phyloP scores from a whole-genome alignment of 495 filamentous ascomycete species.

The Xylaria cubensis region DNA sequence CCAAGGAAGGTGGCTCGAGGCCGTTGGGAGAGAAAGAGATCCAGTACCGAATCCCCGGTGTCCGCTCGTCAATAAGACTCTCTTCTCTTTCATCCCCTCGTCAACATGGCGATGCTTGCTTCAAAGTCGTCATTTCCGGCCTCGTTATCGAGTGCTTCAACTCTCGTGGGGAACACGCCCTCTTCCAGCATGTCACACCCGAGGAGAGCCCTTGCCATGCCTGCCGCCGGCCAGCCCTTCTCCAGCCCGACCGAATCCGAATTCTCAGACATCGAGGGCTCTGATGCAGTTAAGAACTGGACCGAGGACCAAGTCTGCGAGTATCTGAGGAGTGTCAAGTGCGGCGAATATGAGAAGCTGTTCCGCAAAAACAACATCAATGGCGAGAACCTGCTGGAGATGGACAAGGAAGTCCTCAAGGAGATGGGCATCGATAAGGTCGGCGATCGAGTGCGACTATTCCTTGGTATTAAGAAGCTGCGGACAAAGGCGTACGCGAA shows the following conservation, averaged over 20 bases:
- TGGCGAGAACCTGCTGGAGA: conserved; percentile 93
- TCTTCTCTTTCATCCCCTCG: conserved; percentile 19
- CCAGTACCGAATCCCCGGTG: conserved; percentile 33
- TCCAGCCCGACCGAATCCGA: conserved; percentile 92
- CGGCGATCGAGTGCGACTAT: conserved; percentile 94
- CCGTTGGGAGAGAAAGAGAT: conserved; percentile 5
- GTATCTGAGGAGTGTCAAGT: conserved; percentile 89
- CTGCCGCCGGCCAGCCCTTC: conserved; percentile 69
- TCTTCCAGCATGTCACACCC: conserved; percentile 59
- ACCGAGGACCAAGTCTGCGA: conserved; percentile 89
- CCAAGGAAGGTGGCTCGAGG: conserved; percentile 20
- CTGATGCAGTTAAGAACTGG: conserved; percentile 72
- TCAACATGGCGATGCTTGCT: conserved; percentile 81
- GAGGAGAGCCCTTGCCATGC: conserved; percentile 61
- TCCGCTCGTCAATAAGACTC: conserved; percentile 29
- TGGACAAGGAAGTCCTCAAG: conserved; percentile 94
- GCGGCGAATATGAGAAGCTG: conserved; percentile 87
- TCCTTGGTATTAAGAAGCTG: conserved; percentile 89
- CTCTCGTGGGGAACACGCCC: conserved; percentile 59
- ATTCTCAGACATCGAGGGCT: conserved; percentile 77
- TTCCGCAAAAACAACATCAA: conserved; percentile 96
- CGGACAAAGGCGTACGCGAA: conserved; percentile 83
- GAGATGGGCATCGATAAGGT: conserved; percentile 99
- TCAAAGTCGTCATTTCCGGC: conserved; percentile 79
- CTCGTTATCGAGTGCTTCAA: conserved; percentile 63